phyloP scores from a whole-genome alignment of 495 filamentous ascomycete species.

The Xylaria sp. region DNA sequence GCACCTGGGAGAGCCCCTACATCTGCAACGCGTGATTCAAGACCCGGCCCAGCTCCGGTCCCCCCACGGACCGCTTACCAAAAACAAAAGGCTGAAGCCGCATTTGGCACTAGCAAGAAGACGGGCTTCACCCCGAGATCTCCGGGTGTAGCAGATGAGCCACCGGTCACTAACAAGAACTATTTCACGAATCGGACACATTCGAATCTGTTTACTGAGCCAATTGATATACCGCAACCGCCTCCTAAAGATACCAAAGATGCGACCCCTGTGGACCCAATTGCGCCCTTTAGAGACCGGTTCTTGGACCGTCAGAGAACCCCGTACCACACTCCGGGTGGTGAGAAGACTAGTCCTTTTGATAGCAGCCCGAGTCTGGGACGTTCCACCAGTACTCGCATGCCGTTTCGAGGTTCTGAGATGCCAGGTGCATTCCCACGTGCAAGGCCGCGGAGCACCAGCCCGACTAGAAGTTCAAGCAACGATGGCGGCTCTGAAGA shows the following conservation, averaged over 20 bases:
- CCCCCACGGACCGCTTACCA: slow-evolving; percentile 52
- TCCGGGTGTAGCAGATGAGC: slow-evolving; percentile 51
- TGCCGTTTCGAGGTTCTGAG: slow-evolving; percentile 28
- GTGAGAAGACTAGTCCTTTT: slow-evolving; percentile 70
- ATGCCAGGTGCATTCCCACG: slow-evolving; percentile 37
- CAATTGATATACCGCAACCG: slow-evolving; percentile 45
- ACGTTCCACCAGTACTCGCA: slow-evolving; percentile 35
- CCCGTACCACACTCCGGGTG: slow-evolving; percentile 70
- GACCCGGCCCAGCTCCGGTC: slow-evolving; percentile 7
- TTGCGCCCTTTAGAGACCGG: slow-evolving; percentile 52
- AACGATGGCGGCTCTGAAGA: slow-evolving; percentile 36
- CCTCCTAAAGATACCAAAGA: slow-evolving; percentile 11
- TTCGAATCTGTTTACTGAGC: slow-evolving; percentile 42
- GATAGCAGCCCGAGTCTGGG: slow-evolving; percentile 43
- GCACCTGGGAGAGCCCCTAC: slow-evolving; percentile 39
- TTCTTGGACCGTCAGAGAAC: slow-evolving; percentile 65
- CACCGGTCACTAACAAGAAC: slow-evolving; percentile 48
- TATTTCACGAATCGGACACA: slow-evolving; percentile 50
- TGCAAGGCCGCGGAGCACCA: slow-evolving; percentile 34
- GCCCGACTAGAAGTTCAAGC: slow-evolving; percentile 31
- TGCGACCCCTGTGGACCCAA: slow-evolving; percentile 46
- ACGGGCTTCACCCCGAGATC: slow-evolving; percentile 50
- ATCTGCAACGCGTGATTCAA: slow-evolving; percentile 35
- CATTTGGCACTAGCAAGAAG: slow-evolving; percentile 50
- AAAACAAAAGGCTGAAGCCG: slow-evolving; percentile 50